Base-by-base conservation (phyloP, 2,329 filamentous ascomycete species). In the Hypocreales sp. region DNA sequence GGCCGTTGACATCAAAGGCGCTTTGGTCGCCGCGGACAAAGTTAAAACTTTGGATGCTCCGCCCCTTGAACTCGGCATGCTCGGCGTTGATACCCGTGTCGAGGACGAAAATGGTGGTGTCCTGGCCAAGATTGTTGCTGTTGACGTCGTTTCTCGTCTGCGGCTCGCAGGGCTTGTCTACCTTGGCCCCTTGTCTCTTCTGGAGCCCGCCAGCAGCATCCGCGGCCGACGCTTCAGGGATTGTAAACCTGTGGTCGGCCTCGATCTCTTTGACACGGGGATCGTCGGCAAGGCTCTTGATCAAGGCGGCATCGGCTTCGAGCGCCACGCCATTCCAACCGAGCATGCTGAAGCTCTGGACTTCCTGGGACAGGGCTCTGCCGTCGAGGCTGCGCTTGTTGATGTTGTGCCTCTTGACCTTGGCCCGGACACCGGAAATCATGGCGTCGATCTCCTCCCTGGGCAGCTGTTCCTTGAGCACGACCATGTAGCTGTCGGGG, bases 101-200 rank as follows among this genome's bases (percentile, higher is more conserved):
- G 22, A 79, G 63, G 15, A 79, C 51, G 44, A 70, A 79, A 16
- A 61, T 64, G 14, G 65, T 73, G 38, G 69, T 64, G n/a, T 63
- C 15, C 8, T 17, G n/a, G 8, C 5, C 15, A 8, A 17, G 5
- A 2, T 14, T 15, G 5, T 14, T 19, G 15, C 4, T 4, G 11
- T 17, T 18, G 15, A 16, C 8, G 13, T 4, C 10, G 15, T 22
- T 22, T 12, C 9, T 11, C 5, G 10, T 20, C 10, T 7, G 52
- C 14, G 67, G 60, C 2, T 69, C 64, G 35, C 63, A 61, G 33
- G 47, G 51, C 53, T 76, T 67, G 3, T 56, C 53, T 27, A 64
- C 50, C 17, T 62, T 45, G 2, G 50, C 54, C n/a, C n/a, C n/a
- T n/a, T n/a, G n/a, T n/a, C n/a, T n/a, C n/a, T n/a, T n/a, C n/a